Evolutionary conservation across 1,284 basidiomycete species (phyloP), one percentile per base, ranked within the genome.

Genomic region (Singerocomus inundabilis): DNA sequence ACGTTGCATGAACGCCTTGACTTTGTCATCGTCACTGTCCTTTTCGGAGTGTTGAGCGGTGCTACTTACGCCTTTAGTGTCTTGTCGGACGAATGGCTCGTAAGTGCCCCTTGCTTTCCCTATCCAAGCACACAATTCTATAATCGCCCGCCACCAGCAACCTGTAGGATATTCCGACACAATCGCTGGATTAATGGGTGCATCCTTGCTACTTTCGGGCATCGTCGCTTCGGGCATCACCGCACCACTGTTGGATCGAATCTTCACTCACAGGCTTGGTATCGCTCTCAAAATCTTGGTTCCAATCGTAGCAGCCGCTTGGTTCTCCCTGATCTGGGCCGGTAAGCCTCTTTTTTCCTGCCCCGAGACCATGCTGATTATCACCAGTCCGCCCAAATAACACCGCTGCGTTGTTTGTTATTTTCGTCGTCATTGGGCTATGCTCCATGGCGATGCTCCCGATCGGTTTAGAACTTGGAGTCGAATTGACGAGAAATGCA

Each of bases 311-410:
- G 82, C 75, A 8, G 73, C 62, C 1, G 73, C 73, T 18, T 91
- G 88, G 86, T 67, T 90, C 18, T 79, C 80, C 11, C 68, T 91
- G 11, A 84, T 91, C 35, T 91, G 87, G 87, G 87, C 84, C 41
- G 79, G 88, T 87, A 59, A 25, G 78, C 64, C n/a, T 38, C 4
- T 10, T 36, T 43, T 35, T 35, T 34, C 7, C 29, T 35, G 11
- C 16, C 10, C 38, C n/a, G 5, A 29, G 11, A 32, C 15, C 15
- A 12, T 15, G 40, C 32, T 56, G 39, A 46, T 49, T 30, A 10
- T 26, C 45, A n/a, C 58, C 84, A 62, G 88, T 85, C 28, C 77
- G 74, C 52, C 79, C 59, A 37, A 53, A 61, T 24, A 58, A 88
- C 57, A 66, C 72, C 1, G 81, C 67, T 3, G 82, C 73, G 0